Conservation (phyloP, 1,284 basidiomycete species). For the Papiliotrema flavescens region DNA sequence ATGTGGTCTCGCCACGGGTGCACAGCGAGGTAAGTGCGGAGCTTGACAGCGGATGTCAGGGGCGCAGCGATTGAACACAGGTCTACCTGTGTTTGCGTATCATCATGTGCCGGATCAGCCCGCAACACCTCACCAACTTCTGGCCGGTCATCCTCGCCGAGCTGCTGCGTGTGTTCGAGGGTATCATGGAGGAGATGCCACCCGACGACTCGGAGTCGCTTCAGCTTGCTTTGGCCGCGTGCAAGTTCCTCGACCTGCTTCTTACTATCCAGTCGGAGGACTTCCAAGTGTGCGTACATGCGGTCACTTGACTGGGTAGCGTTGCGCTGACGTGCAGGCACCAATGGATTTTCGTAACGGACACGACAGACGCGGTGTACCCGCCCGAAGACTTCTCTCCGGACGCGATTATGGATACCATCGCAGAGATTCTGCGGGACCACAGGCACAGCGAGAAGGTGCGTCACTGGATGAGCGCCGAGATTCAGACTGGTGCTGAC, state of each 20-base stretch:
- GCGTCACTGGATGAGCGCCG: conserved; percentile 13
- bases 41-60: too few relatives aligned
- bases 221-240: conserved; percentile 75
- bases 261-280: conserved; percentile 91
- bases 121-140: conserved; percentile 88
- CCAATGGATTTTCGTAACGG: conserved; percentile 98
- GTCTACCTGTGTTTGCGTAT: conserved; percentile 88
- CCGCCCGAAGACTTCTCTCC: conserved; percentile 77
- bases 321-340: conserved; percentile 58
- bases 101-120: conserved; percentile 82
- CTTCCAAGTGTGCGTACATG: conserved; percentile 79
- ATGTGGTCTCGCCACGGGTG: conserved; percentile 74
- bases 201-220: conserved; percentile 78
- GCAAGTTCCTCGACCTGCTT: conserved; percentile 90
- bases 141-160: conserved; percentile 97
- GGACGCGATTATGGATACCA: conserved; percentile 82
- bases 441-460: conserved; percentile 55
- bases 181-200: conserved; percentile 50
- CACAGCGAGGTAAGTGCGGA: conserved; percentile 70
- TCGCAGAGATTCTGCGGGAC: conserved; percentile 73
- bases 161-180: conserved; percentile 64
- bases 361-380: conserved; percentile 93
- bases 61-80: conserved; percentile 19
- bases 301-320: background rate
- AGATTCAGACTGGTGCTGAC: conserved; percentile 15